Base-by-base conservation (phyloP, 108 stramenopile genomes). In the Cyclotella kingstonii region DNA sequence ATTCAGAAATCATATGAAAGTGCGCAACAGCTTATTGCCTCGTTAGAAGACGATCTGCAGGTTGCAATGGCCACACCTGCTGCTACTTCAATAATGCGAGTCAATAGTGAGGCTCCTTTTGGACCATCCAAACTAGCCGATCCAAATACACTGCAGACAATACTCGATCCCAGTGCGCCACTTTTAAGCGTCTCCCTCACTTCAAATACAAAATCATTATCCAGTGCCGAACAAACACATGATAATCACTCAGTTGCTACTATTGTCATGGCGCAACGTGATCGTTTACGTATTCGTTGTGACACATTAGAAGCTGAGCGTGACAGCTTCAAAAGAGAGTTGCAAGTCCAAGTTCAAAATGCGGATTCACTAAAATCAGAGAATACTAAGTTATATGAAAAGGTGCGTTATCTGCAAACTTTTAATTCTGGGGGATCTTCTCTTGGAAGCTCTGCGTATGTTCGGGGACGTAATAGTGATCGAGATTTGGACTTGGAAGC, bases 171-270 rank as follows among this genome's bases (percentile, higher is more conserved):
- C 0, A 73, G 64, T 33, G 82, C 78, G 29, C 73, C 78, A 2
- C 60, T 74, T 9, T 52, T 77, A 8, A 23, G 36, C 25, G 34
- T 43, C 22, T 54, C 81, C 3, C 51, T 68, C 19, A 48, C 74
- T 38, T 38, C 45, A 8, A n/a, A 18, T 14, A 60, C 54, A 19
- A 29, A 43, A 33, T 7, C 48, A 10, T 26, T 66, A 1, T 5
- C 75, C 21, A 21, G 60, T 2, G 54, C 73, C 18, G 91, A 93
- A 36, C 81, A 86, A 62, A 77, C 75, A 1, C 64, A 76, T 19
- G 91, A 93, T 58, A 88, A 93, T 63, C 91, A 89, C 57, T 93
- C 91, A 10, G 91, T 93, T 19, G 91, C 88, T 12, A 93, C 86
- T 28, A 94, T 94, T 43, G 81, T 94, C 30, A 94, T 94, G 90